phyloP scores from a whole-genome alignment of 2,329 filamentous ascomycete genomes.

The Dothistroma septosporum region DNA sequence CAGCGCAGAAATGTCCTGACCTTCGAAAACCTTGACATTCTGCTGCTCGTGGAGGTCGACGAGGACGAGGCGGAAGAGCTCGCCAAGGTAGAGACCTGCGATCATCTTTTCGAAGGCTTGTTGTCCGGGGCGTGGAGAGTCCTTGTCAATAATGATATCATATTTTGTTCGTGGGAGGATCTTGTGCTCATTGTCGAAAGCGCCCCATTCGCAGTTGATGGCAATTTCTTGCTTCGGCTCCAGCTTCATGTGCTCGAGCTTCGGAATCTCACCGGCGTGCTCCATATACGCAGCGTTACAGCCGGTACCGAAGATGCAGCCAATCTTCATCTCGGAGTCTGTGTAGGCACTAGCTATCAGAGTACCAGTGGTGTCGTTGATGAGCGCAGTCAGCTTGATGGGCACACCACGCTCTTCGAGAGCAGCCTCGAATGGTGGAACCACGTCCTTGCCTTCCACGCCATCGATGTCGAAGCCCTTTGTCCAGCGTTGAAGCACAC shows the following conservation, averaged over 20 bases:
- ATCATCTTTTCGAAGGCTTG: slow-evolving; percentile 47
- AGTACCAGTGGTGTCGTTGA: slow-evolving; percentile 97
- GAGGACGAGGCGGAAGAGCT: slow-evolving; percentile 44
- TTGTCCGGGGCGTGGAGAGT: slow-evolving; percentile 44
- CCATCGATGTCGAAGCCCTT: slow-evolving; percentile 94
- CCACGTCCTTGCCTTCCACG: slow-evolving; percentile 85
- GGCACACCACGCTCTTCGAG: slow-evolving; percentile 74
- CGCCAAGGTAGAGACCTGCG: slow-evolving; percentile 45
- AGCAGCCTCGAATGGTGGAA: slow-evolving; percentile 79
- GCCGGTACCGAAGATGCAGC: slow-evolving; percentile 96
- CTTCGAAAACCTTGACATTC: slow-evolving; percentile 67
- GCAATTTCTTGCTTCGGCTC: slow-evolving; percentile 71
- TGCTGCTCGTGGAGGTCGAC: slow-evolving; percentile 57
- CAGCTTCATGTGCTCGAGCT: slow-evolving; percentile 86
- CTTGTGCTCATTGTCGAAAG: slow-evolving; percentile 89
- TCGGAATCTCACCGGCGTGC: slow-evolving; percentile 81
- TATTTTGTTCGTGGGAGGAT: slow-evolving; percentile 78
- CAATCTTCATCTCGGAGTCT: slow-evolving; percentile 87
- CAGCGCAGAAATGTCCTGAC: slow-evolving; percentile 74
- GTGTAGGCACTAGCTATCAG: slow-evolving; percentile 96
- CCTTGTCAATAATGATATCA: slow-evolving; percentile 42
- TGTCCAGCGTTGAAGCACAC: slow-evolving; percentile 90
- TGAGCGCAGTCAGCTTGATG: slow-evolving; percentile 86
- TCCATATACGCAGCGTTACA: slow-evolving; percentile 99
- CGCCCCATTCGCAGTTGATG: slow-evolving; percentile 97